Percentiles rank a stretch among this genome's conserved stretches.
Evolutionary conservation across 768 basidiomycete genomes (phyloP).

Genomic region (Russula griseocarnosa): DNA sequence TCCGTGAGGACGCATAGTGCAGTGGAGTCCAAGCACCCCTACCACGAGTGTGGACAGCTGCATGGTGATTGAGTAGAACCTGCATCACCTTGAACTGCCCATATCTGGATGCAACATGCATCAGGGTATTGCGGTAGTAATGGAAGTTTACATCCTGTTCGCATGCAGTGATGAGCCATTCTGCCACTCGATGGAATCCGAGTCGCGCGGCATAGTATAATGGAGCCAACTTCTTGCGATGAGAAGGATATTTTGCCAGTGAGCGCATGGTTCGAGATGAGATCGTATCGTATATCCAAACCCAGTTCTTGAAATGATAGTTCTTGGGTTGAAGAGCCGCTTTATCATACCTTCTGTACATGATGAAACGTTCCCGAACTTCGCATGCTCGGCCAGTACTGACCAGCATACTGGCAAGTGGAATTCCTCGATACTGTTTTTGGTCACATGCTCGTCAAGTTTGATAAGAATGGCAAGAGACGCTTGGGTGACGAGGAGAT

Average conservation of each 20-base stretch:
- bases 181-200: not conserved
- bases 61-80: not conserved
- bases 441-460: not conserved
- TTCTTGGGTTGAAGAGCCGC: not conserved
- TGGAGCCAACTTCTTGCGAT: not conserved
- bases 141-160: not conserved
- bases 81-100: no score
- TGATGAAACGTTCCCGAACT: not conserved
- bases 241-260: no score
- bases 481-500: not conserved
- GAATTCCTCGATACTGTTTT: not conserved
- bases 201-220: not conserved
- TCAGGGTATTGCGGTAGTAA: fast-evolving
- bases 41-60: not conserved
- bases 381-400: not conserved
- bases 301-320: not conserved
- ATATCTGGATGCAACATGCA: not conserved
- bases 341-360: not conserved
- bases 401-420: not conserved
- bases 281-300: not conserved
- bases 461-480: not conserved
- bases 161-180: not conserved
- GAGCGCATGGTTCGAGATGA: fast-evolving
- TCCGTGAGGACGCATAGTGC: not conserved
- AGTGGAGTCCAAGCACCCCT: not conserved